phyloP scores from a whole-genome alignment of 1,139 yeast species.

The Pneumocystis sp. region DNA sequence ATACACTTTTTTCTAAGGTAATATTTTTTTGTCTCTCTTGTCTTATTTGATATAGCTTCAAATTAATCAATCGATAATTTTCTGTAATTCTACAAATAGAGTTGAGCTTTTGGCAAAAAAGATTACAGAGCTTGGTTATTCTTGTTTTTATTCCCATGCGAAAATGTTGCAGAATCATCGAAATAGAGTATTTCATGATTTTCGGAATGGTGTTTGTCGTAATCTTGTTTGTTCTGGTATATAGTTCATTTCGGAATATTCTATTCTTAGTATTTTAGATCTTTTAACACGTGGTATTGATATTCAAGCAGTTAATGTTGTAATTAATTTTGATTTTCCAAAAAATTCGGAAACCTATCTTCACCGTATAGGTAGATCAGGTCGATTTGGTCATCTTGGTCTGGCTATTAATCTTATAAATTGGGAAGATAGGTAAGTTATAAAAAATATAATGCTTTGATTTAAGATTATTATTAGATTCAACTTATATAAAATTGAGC shows the following conservation, averaged over 20 bases:
- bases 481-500: constrained; percentile 85
- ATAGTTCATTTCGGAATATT: not conserved
- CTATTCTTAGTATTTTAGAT: constrained; percentile 28
- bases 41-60: constrained; percentile 33
- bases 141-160: constrained; percentile 95
- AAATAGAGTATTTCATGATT: constrained; percentile 95
- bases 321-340: constrained; percentile 95
- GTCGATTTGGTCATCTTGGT: constrained; percentile 97
- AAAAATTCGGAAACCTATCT: constrained; percentile 93
- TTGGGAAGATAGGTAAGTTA: constrained; percentile 65
- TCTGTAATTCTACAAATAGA: constrained; percentile 91
- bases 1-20: constrained; percentile 72
- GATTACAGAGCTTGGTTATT: constrained; percentile 89
- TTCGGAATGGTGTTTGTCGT: constrained; percentile 95
- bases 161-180: constrained; percentile 96
- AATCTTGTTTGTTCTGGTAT: constrained; percentile 70
- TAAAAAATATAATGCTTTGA: not conserved
- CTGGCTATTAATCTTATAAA: constrained; percentile 90
- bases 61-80: constrained; percentile 89
- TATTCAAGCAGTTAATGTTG: constrained; percentile 97
- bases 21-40: not conserved
- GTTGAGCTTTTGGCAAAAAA: constrained; percentile 91
- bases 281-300: constrained; percentile 96
- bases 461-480: constrained; percentile 24
- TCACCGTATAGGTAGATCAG: constrained; percentile 98